Percentiles rank a stretch among this genome's conserved stretches.
Conservation (phyloP, 768 basidiomycete genomes). For the Trametes cubensis region DNA sequence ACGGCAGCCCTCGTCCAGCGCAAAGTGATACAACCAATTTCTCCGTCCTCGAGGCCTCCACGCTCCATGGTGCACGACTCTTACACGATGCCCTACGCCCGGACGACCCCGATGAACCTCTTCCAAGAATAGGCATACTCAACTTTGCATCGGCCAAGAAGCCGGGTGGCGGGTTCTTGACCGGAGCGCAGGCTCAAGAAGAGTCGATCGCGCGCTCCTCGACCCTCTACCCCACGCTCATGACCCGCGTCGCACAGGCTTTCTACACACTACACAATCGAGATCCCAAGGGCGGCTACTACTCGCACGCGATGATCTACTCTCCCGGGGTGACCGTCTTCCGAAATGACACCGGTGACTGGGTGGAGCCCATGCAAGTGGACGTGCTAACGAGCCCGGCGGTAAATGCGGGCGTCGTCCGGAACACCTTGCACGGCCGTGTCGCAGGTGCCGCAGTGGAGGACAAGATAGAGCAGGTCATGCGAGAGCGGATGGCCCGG, state of each 20-base stretch:
- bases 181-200: conserved; percentile 77
- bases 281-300: conserved; percentile 54
- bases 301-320: conserved; percentile 80
- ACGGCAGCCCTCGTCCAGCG: conserved; percentile 13
- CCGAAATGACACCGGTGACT: conserved; percentile 62
- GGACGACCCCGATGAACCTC: conserved; percentile 20
- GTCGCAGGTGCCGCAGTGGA: conserved; percentile 29
- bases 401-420: conserved; percentile 66
- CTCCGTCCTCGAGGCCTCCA: conserved; percentile 62
- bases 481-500: conserved; percentile 74
- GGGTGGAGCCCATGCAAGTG: conserved; percentile 57
- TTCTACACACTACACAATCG: conserved; percentile 66
- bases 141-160: conserved; percentile 79
- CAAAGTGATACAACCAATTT: conserved; percentile 34
- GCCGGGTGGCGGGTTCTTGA: conserved; percentile 76
- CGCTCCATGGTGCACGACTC: conserved; percentile 60
- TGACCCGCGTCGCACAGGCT: conserved; percentile 51
- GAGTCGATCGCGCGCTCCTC: conserved; percentile 80
- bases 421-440: conserved; percentile 29
- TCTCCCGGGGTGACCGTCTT: conserved; percentile 66
- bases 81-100: conserved; percentile 30
- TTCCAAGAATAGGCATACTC: conserved; percentile 57
- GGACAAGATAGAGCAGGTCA: conserved; percentile 50
- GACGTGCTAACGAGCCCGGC: conserved; percentile 75
- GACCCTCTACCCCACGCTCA: conserved; percentile 65